phyloP scores from a whole-genome alignment of 1,284 basidiomycete genomes.

The Pisolithus thermaeus region DNA sequence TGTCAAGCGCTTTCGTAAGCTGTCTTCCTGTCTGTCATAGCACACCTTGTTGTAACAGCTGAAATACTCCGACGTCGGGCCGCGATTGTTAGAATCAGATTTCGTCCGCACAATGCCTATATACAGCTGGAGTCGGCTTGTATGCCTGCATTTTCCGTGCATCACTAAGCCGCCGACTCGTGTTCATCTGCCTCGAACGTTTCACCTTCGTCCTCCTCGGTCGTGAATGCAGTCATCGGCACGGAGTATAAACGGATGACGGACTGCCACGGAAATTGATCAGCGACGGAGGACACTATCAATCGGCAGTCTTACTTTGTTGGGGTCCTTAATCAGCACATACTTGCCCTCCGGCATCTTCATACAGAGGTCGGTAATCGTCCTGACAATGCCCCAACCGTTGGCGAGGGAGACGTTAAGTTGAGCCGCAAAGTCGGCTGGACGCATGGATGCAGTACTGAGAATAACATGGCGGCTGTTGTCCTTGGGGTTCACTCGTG shows the following conservation, averaged over 20 bases:
- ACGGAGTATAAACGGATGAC: constrained; percentile 92
- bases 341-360: constrained; percentile 97
- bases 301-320: constrained; percentile 57
- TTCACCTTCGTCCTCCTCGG: constrained; percentile 52
- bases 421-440: constrained; percentile 90
- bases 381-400: constrained; percentile 98
- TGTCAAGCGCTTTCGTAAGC: too few relatives aligned
- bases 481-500: constrained; percentile 90
- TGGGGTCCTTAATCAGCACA: constrained; percentile 92
- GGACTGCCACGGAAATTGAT: constrained; percentile 48
- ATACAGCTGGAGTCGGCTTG: neutral
- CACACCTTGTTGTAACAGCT: neutral
- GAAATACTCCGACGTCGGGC: neutral
- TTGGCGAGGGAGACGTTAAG: constrained; percentile 94
- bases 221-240: constrained; percentile 80
- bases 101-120: neutral
- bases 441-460: constrained; percentile 92
- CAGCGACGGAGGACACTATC: neutral
- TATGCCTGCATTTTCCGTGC: constrained; percentile 7
- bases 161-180: constrained; percentile 28
- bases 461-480: constrained; percentile 94
- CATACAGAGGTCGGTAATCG: constrained; percentile 87
- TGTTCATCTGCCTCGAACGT: constrained; percentile 47
- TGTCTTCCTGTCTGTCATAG: neutral
- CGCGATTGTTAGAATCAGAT: neutral